Evolutionary conservation across 345 rosid species (phyloP).

Genomic region (Lepidium aucheri): DNA sequence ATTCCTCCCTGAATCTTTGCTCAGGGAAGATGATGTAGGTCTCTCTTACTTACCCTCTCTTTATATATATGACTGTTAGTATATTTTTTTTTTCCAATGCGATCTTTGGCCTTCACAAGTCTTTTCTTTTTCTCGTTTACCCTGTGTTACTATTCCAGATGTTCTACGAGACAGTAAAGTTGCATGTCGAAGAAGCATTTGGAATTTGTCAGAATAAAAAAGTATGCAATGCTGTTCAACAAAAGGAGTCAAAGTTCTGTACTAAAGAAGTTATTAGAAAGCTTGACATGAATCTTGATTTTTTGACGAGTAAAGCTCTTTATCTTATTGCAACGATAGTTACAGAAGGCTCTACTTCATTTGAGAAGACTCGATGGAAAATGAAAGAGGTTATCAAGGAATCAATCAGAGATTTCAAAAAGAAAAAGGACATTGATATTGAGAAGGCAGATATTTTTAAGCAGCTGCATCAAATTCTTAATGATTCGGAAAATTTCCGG

Average conservation of each 20-base stretch:
- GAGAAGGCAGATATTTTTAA: conserved; percentile 20
- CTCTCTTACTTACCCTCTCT: background rate
- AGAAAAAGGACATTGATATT: conserved; percentile 1
- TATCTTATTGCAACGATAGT: conserved; percentile 43
- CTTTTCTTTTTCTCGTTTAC: background rate
- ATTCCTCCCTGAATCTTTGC: conserved; percentile 55
- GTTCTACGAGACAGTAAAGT: conserved; percentile 50
- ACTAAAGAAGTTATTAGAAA: conserved; percentile 21
- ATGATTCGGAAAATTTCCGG: conserved; percentile 39
- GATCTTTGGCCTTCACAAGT: background rate
- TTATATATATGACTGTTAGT: background rate
- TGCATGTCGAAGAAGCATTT: conserved; percentile 53
- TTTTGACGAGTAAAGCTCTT: conserved; percentile 59
- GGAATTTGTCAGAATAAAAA: conserved; percentile 31
- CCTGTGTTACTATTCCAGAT: conserved; percentile 30
- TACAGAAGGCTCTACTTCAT: conserved; percentile 34
- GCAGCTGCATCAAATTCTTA: conserved; percentile 43
- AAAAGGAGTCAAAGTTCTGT: conserved; percentile 16
- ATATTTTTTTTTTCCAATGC: background rate
- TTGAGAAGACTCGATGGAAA: conserved; percentile 46
- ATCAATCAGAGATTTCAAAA: conserved; percentile 22
- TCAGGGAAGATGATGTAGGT: conserved; percentile 88
- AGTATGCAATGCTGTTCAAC: conserved; percentile 15
- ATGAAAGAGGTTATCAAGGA: conserved; percentile 53
- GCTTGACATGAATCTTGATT: conserved; percentile 37